Base-by-base conservation (phyloP, 148 eudicot species). In the Pouteria glomerata region DNA sequence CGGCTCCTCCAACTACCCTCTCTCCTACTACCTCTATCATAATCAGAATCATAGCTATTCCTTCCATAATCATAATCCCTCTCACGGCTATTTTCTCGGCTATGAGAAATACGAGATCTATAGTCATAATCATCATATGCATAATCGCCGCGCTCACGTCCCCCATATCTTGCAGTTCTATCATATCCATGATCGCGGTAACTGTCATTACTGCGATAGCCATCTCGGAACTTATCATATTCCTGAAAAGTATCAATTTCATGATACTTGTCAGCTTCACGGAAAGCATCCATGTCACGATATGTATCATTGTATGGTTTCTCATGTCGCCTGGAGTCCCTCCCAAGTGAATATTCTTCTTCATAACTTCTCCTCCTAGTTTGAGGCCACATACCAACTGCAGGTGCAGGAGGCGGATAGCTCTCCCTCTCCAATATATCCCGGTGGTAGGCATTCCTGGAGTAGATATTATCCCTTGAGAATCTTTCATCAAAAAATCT, bases 1-100 rank as follows among this genome's bases (percentile, higher is more conserved):
- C 86, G 96, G 66, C 96, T 78, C 65, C 88, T 83, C 98, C 97
- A 89, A 76, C 84, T 88, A 47, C 91, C 82, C 37, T 85, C 98
- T 79, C 93, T 88, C 76, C 87, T 91, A 77, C 90, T 78, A 48
- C 83, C 77, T 80, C 93, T 77, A 48, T 95, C 96, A 73, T 95
- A 82, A 74, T 89, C 98, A 45, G 97, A 85, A 87, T 95, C 97
- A 85, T 95, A 86, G 76, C 97, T 89, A 59, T 73, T 87, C 74
- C 92, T 86, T 19, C 89, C 88, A 72, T 88, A 79, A 69, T 86
- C 98, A 81, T 79, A 83, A 76, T 91, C 97, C 78, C 91, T 86
- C 71, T 95, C 98, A 59, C 91, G 96, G 81, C 92, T 90, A 70
- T 80, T 89, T 68, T 86, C 89, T 70, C 90, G 84, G 67, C 76